Evolutionary conservation across 176 grass and related monocot species (phyloP), one percentile per base, ranked within the genome.

Genomic region (Triticum turgidum): DNA sequence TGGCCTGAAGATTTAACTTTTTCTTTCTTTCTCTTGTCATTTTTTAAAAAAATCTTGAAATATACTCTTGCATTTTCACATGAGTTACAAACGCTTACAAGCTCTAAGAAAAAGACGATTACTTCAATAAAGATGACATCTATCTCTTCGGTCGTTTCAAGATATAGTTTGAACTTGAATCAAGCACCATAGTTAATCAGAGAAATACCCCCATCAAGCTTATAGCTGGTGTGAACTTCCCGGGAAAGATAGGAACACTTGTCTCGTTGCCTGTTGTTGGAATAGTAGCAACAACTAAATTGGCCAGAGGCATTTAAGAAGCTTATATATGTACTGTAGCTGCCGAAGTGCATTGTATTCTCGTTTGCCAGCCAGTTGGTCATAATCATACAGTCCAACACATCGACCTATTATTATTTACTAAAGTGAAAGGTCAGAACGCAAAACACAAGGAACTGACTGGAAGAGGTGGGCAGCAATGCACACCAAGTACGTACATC

Each of bases 301-400:
- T 6, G 24, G 12, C 5, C 24, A 33, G 1, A 33, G 39, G 30
- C 69, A 76, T 82, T 54, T 77, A 77, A 44, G 24, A 61, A 24
- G 9, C 15, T 7, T 11, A 11, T 61, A 4, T 58, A 44, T 5
- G 9, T 3, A 77, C 27, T 84, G 74, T 45, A 51, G 25, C 54
- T 62, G 65, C 7, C 15, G 49, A 42, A 37, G 21, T 62, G 11
- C 73, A 83, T 88, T 10, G 80, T 72, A 83, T 88, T 80, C 85
- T 73, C 67, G 7, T 34, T 51, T 38, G 54, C 54, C 38, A 49
- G 66, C 37, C 52, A 51, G 68, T 73, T 51, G 67, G 17, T 70
- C 75, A 29, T 67, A 33, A 8, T 58, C 84, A 71, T 27, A 67
- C 64, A 11, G 32, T 78, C 27, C 25, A 34, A 5, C 38, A 52